phyloP scores from a whole-genome alignment of 805 yeast species.

The Cyberlindnera petersonii region DNA sequence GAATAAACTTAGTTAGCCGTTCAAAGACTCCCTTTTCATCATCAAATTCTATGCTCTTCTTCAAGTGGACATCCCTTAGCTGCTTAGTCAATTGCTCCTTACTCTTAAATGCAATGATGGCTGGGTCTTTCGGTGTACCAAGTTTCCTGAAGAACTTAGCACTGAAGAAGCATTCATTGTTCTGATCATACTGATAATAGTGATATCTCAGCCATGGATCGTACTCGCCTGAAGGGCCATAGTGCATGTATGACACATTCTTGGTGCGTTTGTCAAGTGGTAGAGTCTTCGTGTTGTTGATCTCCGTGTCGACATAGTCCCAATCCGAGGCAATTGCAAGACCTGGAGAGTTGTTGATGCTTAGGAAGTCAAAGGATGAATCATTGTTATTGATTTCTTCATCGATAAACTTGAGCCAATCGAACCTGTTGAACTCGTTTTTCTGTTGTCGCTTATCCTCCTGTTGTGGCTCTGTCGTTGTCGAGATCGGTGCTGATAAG shows the following conservation, averaged over 20 bases:
- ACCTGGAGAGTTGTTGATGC: constrained; percentile 9
- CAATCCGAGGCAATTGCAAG: background rate
- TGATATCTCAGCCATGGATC: constrained; percentile 16
- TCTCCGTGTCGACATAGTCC: constrained; percentile 1
- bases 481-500: background rate
- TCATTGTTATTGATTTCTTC: constrained; percentile 6
- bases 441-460: background rate
- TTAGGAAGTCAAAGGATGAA: constrained; percentile 5
- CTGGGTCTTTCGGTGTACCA: constrained; percentile 9
- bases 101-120: constrained; percentile 9
- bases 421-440: constrained; percentile 8
- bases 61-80: background rate
- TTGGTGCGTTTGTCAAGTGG: constrained; percentile 6
- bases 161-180: constrained; percentile 13
- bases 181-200: constrained; percentile 12
- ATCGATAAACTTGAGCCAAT: constrained; percentile 13
- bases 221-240: constrained; percentile 12
- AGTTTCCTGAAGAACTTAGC: constrained; percentile 11
- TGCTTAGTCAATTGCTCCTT: background rate
- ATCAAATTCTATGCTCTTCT: background rate
- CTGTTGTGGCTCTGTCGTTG: constrained; percentile 1
- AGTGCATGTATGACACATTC: constrained; percentile 4
- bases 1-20: constrained; percentile 3
- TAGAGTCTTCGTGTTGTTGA: background rate
- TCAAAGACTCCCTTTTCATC: constrained; percentile 7